Conservation (phyloP, 768 basidiomycete genomes). For the Hygrocybe punicea region DNA sequence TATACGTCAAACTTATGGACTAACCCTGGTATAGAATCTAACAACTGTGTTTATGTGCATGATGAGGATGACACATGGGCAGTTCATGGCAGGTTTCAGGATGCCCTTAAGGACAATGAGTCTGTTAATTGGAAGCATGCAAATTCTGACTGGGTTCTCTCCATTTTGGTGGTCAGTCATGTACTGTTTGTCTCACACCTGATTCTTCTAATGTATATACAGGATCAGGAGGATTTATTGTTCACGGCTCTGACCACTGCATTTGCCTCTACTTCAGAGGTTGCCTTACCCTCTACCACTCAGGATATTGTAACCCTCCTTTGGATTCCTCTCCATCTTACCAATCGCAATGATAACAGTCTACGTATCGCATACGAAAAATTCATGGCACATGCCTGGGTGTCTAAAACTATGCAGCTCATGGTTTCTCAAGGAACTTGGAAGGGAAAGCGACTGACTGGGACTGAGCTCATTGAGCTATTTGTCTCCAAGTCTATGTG, state of each 20-base stretch:
- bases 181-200: too few species aligned
- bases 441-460: background rate
- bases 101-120: background rate
- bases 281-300: background rate
- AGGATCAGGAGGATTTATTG: too few species aligned
- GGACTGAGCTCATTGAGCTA: background rate
- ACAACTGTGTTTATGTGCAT: background rate
- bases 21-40: background rate
- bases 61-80: background rate
- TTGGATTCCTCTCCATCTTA: background rate
- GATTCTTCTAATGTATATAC: too few species aligned
- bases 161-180: too few species aligned
- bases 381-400: background rate
- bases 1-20: background rate
- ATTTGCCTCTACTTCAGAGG: background rate
- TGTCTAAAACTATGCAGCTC: background rate
- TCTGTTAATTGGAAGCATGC: background rate
- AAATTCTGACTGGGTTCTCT: background rate
- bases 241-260: background rate
- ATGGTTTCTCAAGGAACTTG: background rate
- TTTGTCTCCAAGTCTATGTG: background rate
- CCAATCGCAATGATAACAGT: background rate
- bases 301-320: background rate
- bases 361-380: background rate
- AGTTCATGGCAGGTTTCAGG: background rate